These are phyloP conservation scores for Hamamelis virginiana DNA, from an alignment of 164 flowering plant species.

Conservation along the genomic window DNA sequence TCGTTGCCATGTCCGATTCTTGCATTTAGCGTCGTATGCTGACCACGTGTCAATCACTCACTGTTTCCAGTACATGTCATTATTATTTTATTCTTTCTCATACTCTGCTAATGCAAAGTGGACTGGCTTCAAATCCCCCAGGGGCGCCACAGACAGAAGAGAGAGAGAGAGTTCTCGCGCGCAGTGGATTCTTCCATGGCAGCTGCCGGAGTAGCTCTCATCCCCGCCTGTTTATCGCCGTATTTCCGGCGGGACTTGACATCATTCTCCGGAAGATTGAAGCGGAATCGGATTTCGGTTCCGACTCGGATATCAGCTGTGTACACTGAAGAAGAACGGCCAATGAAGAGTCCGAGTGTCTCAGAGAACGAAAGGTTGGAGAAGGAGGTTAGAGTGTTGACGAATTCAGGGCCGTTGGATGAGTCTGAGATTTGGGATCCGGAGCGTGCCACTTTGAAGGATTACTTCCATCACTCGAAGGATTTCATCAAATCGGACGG, in stretches of 20 bases:
- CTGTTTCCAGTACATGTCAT: too few species aligned
- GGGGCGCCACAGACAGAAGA: background rate
- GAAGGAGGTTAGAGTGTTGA: background rate
- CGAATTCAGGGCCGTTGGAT: background rate
- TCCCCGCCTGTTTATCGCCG: background rate
- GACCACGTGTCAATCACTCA: too few species aligned
- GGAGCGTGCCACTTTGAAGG: conserved; percentile 31
- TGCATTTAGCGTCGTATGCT: too few species aligned
- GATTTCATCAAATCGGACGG: conserved; percentile 45
- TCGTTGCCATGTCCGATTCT: too few species aligned
- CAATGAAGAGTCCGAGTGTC: background rate
- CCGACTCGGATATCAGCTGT: background rate
- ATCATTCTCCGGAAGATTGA: background rate
- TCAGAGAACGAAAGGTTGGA: background rate
- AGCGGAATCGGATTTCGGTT: background rate
- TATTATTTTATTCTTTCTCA: too few species aligned
- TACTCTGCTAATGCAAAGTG: too few species aligned
- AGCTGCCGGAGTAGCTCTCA: conserved; percentile 8
- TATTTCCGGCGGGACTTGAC: background rate
- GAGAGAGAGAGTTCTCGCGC: background rate
- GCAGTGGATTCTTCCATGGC: conserved; percentile 16
- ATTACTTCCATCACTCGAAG: conserved; percentile 39
- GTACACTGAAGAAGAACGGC: background rate
- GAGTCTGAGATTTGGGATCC: conserved; percentile 5
- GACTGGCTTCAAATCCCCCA: too few species aligned